Conservation (phyloP, 345 rosid species). For the Eucalyptus marginata region DNA sequence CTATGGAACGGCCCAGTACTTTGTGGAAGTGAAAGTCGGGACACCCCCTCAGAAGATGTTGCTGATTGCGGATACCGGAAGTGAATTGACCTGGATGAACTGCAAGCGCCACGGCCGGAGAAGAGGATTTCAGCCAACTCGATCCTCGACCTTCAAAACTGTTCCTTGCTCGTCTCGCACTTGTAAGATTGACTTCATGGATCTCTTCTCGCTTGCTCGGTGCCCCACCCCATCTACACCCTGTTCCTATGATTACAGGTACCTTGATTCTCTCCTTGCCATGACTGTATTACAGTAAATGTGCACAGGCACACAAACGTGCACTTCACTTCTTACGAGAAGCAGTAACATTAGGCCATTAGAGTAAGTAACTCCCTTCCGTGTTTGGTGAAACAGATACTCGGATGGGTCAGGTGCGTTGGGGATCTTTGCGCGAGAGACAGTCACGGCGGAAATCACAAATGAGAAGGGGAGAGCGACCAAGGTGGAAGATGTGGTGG, state of each 20-base stretch:
- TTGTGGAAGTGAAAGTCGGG: slow-evolving; percentile 30
- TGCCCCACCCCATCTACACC: slow-evolving; percentile 41
- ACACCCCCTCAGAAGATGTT: slow-evolving; percentile 44
- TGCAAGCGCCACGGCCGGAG: slow-evolving; percentile 9
- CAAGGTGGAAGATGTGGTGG: slow-evolving; percentile 10
- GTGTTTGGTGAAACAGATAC: slow-evolving; percentile 11
- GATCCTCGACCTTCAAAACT: slow-evolving; percentile 31
- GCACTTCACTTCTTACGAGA: not conserved
- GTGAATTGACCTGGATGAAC: slow-evolving; percentile 50
- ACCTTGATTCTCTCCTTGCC: not conserved
- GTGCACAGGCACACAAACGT: not conserved
- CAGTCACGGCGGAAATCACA: slow-evolving; percentile 2
- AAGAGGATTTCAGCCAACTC: slow-evolving; percentile 19
- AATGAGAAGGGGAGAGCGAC: slow-evolving; percentile 11
- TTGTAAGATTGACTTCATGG: slow-evolving; percentile 33
- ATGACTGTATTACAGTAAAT: not conserved
- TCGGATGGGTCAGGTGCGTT: slow-evolving; percentile 22
- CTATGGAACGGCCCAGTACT: slow-evolving; percentile 36
- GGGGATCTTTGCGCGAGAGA: slow-evolving; percentile 52
- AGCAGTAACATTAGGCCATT: not conserved
- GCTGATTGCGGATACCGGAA: slow-evolving; percentile 45
- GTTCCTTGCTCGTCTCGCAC: slow-evolving; percentile 36
- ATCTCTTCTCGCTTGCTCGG: slow-evolving; percentile 36
- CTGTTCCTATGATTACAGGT: slow-evolving; percentile 59
- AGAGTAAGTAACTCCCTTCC: not conserved